Conservation (phyloP, 75 land plant species). For the Adiantum capillusveneris region DNA sequence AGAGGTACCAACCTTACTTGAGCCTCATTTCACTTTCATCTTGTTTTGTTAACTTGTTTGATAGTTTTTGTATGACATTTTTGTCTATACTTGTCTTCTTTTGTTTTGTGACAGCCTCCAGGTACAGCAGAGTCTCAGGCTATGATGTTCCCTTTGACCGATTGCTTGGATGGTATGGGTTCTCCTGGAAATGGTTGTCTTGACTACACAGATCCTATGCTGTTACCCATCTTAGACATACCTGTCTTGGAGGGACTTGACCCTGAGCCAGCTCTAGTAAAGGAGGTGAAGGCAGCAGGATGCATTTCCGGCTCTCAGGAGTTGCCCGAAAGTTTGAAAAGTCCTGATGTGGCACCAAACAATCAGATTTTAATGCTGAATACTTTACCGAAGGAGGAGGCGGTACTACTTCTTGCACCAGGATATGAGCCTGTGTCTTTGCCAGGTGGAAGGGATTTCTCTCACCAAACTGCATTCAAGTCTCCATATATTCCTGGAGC, state of each 20-base stretch:
- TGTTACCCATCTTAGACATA: conserved; percentile 46
- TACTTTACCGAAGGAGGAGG: conserved; percentile 67
- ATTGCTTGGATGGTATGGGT: conserved; percentile 52
- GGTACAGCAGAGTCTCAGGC: conserved; percentile 92
- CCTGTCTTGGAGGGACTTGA: conserved; percentile 53
- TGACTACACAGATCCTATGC: conserved; percentile 77
- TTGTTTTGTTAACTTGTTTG: not conserved
- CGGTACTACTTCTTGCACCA: conserved; percentile 76
- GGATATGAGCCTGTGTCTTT: conserved; percentile 85
- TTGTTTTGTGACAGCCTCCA: conserved; percentile 63
- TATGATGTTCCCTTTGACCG: conserved; percentile 54
- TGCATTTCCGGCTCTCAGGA: not conserved
- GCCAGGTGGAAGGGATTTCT: conserved; percentile 27
- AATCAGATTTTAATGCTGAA: conserved; percentile 32
- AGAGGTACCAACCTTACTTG: conserved; percentile 46
- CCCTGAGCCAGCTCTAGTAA: conserved; percentile 12
- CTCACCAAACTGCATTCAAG: conserved; percentile 34
- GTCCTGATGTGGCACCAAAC: not conserved
- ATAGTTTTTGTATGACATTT: conserved; percentile 1
- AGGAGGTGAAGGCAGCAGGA: conserved; percentile 23
- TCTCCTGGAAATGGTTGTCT: conserved; percentile 56
- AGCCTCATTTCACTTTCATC: not conserved
- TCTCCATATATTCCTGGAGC: conserved; percentile 67
- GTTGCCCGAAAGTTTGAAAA: not conserved
- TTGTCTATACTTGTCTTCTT: too few species aligned